Evolutionary conservation across 164 flowering plant genomes (phyloP).

Genomic region (Chimonanthus praecox): DNA sequence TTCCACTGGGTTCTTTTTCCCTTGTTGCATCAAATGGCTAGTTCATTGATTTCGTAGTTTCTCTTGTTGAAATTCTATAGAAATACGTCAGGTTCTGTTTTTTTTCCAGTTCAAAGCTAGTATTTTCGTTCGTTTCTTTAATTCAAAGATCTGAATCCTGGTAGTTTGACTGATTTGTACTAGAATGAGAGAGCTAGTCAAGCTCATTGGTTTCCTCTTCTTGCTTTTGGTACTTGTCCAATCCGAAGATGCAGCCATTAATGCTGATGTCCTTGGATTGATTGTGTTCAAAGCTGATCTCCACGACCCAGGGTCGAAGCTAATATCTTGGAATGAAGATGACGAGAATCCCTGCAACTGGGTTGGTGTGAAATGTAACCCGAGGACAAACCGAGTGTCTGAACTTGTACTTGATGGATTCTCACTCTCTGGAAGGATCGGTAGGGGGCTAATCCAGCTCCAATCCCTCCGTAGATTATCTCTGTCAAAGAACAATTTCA

Average conservation of each 20-base stretch:
- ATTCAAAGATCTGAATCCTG: too few species aligned
- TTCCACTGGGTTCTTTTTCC: background rate
- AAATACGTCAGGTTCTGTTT: background rate
- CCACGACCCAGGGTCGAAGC: conserved; percentile 55
- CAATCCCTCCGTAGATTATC: conserved; percentile 59
- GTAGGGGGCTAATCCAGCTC: conserved; percentile 63
- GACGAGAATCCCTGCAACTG: conserved; percentile 73
- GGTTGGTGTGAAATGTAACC: conserved; percentile 70
- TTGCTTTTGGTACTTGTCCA: conserved; percentile 14
- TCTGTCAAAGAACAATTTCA: conserved; percentile 61
- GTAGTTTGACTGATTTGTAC: too few species aligned
- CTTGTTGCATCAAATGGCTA: background rate
- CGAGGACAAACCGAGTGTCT: conserved; percentile 63
- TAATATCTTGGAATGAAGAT: conserved; percentile 78
- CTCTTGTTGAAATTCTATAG: background rate
- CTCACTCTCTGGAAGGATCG: conserved; percentile 64
- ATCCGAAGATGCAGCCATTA: conserved; percentile 54
- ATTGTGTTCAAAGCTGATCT: conserved; percentile 85
- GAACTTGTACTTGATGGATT: conserved; percentile 76
- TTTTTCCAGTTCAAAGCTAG: background rate
- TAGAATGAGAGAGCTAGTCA: conserved; percentile 15
- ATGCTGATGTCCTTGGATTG: conserved; percentile 81
- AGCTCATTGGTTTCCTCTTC: conserved; percentile 8
- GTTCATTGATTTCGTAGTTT: background rate
- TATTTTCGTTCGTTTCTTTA: background rate